phyloP scores from a whole-genome alignment of 2,329 filamentous ascomycete species.

The Domatiomyces globalis region DNA sequence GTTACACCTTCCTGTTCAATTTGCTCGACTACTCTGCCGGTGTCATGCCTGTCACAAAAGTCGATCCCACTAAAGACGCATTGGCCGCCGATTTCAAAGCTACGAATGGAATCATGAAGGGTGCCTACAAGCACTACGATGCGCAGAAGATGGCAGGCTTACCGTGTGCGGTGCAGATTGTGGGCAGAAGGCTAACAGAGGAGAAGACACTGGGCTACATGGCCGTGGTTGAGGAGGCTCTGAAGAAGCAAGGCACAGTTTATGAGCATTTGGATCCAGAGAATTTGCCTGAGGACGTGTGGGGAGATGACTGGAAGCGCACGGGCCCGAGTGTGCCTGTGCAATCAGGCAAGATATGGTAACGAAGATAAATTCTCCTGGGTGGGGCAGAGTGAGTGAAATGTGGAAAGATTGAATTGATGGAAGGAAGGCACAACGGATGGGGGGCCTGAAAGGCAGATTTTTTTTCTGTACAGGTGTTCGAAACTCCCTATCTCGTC shows the following conservation, averaged over 20 bases:
- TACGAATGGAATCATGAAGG: slow-evolving; percentile 64
- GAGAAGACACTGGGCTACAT: slow-evolving; percentile 76
- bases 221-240: slow-evolving; percentile 60
- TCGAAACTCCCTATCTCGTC: background rate
- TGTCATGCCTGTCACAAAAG: slow-evolving; percentile 71
- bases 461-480: background rate
- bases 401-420: background rate
- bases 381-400: background rate
- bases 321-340: background rate
- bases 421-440: background rate
- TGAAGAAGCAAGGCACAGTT: slow-evolving; percentile 41
- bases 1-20: slow-evolving; percentile 90
- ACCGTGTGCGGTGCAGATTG: slow-evolving; percentile 72
- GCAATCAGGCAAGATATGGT: background rate
- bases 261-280: slow-evolving; percentile 38
- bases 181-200: slow-evolving; percentile 66
- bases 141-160: slow-evolving; percentile 70
- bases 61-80: slow-evolving; percentile 56
- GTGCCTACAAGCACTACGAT: slow-evolving; percentile 78
- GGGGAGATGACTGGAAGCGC: background rate
- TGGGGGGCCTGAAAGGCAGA: background rate
- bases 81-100: slow-evolving; percentile 34
- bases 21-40: slow-evolving; percentile 78
- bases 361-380: background rate
- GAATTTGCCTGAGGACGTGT: slow-evolving; percentile 5